Base-by-base conservation (phyloP, 169 alveolate genomes). In the Plasmodium falciparum region DNA sequence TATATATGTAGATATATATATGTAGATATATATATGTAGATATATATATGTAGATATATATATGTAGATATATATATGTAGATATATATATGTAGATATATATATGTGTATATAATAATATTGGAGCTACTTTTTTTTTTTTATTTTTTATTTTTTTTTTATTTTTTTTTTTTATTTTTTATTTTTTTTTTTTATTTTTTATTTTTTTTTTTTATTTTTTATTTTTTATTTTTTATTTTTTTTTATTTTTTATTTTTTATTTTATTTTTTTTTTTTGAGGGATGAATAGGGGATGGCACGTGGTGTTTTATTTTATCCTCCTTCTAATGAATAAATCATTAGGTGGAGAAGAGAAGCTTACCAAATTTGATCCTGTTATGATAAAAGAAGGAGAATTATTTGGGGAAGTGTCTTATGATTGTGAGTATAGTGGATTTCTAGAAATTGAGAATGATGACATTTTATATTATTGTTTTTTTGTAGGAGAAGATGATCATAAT, bases 381-480 rank as follows among this genome's bases (percentile, higher is more conserved):
- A 63, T 63, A 54, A 74, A 75, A 63, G 89, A 75, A 75, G 74
- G 69, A 2, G 49, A 45, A 52, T 52, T 75, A 63, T 75, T 20
- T 54, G 11, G 17, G n/a, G 74, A 75, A 6, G 15, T 15, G 2
- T n/a, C 69, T 6, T 75, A 75, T 33, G 56, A 58, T 1, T 75
- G 89, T 29, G 89, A 75, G 7, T 69, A 63, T 15, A 75, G 70
- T 6, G 89, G 89, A 1, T 75, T 75, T 20, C 45, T 75, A 47
- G 26, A 39, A 11, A 52, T 75, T 3, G 4, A 47, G 4, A 75
- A 26, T 17, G 43, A 33, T 15, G 45, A 24, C 22, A 29, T 69
- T 8, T 52, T 75, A 50, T 50, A 75, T 56, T 75, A 63, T 29
- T 75, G 89, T 69, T 75, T 75, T 39, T 75, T 75, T 56, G 13